A percentile compares a stretch with the other conserved stretches of the same genome.
These are phyloP conservation scores for Aspergillus sparsus DNA, from an alignment of 495 filamentous ascomycete genomes.

Conservation along the genomic window DNA sequence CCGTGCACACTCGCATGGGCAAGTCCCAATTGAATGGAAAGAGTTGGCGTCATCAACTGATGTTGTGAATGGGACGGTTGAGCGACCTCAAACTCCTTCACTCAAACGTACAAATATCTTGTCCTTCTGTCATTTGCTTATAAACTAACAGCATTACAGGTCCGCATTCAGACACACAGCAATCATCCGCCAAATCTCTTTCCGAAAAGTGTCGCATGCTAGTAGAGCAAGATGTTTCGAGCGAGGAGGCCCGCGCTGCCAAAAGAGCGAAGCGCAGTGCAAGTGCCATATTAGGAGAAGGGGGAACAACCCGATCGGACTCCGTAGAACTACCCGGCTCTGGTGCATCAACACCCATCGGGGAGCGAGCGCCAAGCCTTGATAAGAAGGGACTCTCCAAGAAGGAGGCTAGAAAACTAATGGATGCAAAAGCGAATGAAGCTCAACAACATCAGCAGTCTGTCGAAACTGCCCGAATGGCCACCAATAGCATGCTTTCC, in stretches of 20 bases:
- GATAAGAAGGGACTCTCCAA: constrained; percentile 60
- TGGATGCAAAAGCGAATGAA: constrained; percentile 51
- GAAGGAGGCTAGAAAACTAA: constrained; percentile 53
- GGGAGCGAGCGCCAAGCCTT: constrained; percentile 44
- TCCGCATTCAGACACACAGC: constrained; percentile 29
- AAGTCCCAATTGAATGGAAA: constrained; percentile 67
- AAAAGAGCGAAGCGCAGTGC: constrained; percentile 52
- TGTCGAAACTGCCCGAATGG: constrained; percentile 49
- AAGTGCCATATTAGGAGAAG: constrained; percentile 43
- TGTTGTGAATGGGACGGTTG: constrained; percentile 34
- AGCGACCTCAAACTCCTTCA: constrained; percentile 50
- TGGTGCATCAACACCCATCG: constrained; percentile 45
- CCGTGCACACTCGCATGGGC: constrained; percentile 69
- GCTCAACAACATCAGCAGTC: constrained; percentile 54
- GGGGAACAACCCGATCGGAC: constrained; percentile 33
- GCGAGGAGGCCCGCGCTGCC: constrained; percentile 55
- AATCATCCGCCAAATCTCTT: constrained; percentile 24
- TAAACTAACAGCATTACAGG: constrained; percentile 35
- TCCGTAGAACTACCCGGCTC: constrained; percentile 45
- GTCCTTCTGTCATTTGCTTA: neutral
- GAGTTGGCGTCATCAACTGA: constrained; percentile 58
- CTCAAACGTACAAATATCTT: constrained; percentile 58
- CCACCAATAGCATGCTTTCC: constrained; percentile 48
- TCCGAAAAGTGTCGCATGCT: constrained; percentile 40
- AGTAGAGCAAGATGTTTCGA: constrained; percentile 36